phyloP scores from a whole-genome alignment of 345 rosid species.

The Capsella bursapastoris region DNA sequence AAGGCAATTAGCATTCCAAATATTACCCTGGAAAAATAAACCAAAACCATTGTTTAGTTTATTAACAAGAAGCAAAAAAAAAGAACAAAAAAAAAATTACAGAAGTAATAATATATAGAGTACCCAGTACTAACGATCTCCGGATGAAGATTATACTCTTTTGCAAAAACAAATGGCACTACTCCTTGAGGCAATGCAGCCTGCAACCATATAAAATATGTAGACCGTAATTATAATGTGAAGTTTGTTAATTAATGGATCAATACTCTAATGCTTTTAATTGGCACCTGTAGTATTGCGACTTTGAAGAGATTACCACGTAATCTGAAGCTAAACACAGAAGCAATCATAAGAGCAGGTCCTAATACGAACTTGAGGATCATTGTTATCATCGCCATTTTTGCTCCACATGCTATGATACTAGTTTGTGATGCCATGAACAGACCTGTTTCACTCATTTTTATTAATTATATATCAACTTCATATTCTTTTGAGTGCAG shows the following conservation, averaged over 20 bases:
- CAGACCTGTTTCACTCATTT: constrained; percentile 53
- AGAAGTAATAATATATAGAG: neutral
- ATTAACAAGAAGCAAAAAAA: neutral
- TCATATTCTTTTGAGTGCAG: neutral
- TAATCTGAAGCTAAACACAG: constrained; percentile 59
- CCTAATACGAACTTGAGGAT: constrained; percentile 64
- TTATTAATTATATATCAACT: neutral
- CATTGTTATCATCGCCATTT: constrained; percentile 60
- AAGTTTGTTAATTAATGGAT: neutral
- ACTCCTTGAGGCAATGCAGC: constrained; percentile 95
- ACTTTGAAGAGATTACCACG: constrained; percentile 55
- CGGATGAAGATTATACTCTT: constrained; percentile 83
- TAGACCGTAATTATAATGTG: too few species aligned
- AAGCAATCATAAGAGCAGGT: constrained; percentile 74
- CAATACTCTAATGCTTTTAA: neutral
- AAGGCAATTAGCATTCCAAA: constrained; percentile 83
- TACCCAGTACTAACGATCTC: constrained; percentile 81
- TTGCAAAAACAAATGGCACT: constrained; percentile 89
- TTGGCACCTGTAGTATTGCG: constrained; percentile 71
- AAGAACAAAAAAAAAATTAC: neutral
- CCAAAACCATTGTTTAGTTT: neutral
- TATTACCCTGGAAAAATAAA: constrained; percentile 58
- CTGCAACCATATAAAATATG: too few species aligned
- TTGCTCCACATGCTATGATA: constrained; percentile 76
- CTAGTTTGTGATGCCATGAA: constrained; percentile 79